phyloP scores from a whole-genome alignment of 805 yeast genomes.

The Pichia thaimueangensis region DNA sequence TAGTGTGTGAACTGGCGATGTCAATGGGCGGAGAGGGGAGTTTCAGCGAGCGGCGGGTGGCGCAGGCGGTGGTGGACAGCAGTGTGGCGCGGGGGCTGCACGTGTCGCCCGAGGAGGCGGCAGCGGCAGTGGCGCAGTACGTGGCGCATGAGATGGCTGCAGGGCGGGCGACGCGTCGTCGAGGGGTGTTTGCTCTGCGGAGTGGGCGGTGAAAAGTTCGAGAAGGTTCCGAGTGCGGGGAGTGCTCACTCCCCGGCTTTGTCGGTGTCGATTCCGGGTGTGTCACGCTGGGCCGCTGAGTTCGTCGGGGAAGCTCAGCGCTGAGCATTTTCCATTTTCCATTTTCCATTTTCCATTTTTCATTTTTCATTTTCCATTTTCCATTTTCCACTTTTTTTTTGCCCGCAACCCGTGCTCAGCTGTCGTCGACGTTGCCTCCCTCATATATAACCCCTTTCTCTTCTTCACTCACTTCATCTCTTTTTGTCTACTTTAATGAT shows the following conservation, averaged over 20 bases:
- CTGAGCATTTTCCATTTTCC: too few relatives aligned
- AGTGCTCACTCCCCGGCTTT: too few relatives aligned
- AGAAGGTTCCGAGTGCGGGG: neutral
- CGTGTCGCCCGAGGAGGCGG: neutral
- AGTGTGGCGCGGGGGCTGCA: neutral
- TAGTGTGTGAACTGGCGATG: neutral
- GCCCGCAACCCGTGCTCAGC: too few relatives aligned
- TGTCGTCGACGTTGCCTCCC: too few relatives aligned
- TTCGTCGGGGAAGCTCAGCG: too few relatives aligned
- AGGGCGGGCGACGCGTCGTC: constrained; percentile 4
- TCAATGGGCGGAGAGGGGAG: neutral
- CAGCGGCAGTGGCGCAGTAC: constrained; percentile 1
- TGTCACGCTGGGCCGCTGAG: neutral
- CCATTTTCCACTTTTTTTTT: neutral
- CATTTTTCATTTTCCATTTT: neutral
- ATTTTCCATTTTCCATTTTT: neutral
- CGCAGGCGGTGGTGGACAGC: constrained; percentile 1
- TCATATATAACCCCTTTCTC: too few relatives aligned
- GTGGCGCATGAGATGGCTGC: constrained; percentile 1
- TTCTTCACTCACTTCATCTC: too few relatives aligned
- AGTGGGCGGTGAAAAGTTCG: neutral
- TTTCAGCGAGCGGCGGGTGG: constrained; percentile 2
- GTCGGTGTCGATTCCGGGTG: too few relatives aligned
- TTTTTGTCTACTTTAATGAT: too few relatives aligned
- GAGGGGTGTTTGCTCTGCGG: neutral